Evolutionary conservation across 75 land plant genomes (phyloP), one percentile per base, ranked within the genome.

Genomic region (Azolla pinnata): DNA sequence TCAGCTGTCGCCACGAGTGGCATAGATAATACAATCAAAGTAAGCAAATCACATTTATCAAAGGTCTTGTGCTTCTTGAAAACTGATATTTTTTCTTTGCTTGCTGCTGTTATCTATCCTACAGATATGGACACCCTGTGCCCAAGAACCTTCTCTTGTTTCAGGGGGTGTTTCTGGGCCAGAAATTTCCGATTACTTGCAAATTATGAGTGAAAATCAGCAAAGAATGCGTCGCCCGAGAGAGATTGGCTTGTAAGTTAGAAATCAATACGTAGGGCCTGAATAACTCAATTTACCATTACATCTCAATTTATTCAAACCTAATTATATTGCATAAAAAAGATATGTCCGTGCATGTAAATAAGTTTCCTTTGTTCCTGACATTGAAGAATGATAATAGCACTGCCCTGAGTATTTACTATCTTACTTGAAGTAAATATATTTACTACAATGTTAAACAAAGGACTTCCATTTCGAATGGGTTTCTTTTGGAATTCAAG

Each of bases 21-120:
- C 14, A 95, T 95, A 53, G 99, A 95, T 60, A 90, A 63, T 64
- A 90, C 99, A 20, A 80, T 95, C 70, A 95, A 95, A 73, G 99
- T 84, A 63, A 60, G 74, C 33, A n/a, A n/a, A n/a, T n/a, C n/a
- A n/a, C n/a, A n/a, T n/a, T n/a, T n/a, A n/a, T n/a, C n/a, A n/a
- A n/a, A n/a, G n/a, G n/a, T n/a, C n/a, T n/a, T n/a, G n/a, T n/a
- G n/a, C n/a, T n/a, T n/a, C n/a, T n/a, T n/a, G n/a, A n/a, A n/a
- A n/a, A n/a, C n/a, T n/a, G n/a, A n/a, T n/a, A n/a, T n/a, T n/a
- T n/a, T n/a, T n/a, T n/a, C n/a, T n/a, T n/a, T n/a, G n/a, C n/a
- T n/a, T n/a, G n/a, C n/a, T n/a, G n/a, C n/a, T n/a, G n/a, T n/a
- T n/a, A n/a, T n/a, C n/a, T n/a, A n/a, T n/a, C n/a, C n/a, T 61